Percentiles rank a stretch among this genome's conserved stretches.
phyloP scores from a whole-genome alignment of 371 early-diverging fungal species.

The Mortierella sp. region DNA sequence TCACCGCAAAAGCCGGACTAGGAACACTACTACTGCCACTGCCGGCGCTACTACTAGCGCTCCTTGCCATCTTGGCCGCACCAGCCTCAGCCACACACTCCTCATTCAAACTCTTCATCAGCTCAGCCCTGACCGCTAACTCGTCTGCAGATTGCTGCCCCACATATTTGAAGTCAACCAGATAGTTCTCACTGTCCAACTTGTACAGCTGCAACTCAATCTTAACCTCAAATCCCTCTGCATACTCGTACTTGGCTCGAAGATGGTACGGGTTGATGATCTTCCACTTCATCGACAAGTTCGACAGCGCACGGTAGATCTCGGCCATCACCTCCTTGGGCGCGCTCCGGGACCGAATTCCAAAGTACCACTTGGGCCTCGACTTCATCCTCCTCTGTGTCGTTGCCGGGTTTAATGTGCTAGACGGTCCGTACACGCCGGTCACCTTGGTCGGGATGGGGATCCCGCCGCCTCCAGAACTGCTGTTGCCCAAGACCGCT shows the following conservation, averaged over 20 bases:
- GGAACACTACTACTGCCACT: background rate
- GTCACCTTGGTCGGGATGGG: conserved; percentile 19
- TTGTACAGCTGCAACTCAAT: conserved; percentile 96
- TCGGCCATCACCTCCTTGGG: conserved; percentile 98
- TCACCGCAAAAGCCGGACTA: conserved; percentile 14
- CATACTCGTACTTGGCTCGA: conserved; percentile 78
- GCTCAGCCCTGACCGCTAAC: conserved; percentile 26
- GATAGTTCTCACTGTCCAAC: conserved; percentile 89
- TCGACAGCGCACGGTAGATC: conserved; percentile 92
- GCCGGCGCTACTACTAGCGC: background rate
- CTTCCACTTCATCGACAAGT: conserved; percentile 94
- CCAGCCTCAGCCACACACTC: conserved; percentile 16
- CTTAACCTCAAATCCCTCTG: conserved; percentile 74
- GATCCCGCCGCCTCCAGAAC: conserved; percentile 51
- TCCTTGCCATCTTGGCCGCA: background rate
- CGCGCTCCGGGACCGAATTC: conserved; percentile 93
- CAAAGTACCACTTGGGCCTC: conserved; percentile 94
- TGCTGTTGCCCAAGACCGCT: conserved; percentile 45
- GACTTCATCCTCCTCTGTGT: conserved; percentile 57
- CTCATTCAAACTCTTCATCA: conserved; percentile 47
- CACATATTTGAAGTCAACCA: conserved; percentile 94
- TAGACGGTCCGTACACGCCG: conserved; percentile 3
- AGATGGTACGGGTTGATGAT: conserved; percentile 89
- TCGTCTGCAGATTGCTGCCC: conserved; percentile 52
- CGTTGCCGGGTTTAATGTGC: conserved; percentile 4